Evolutionary conservation across 164 flowering plant species (phyloP), one percentile per base, ranked within the genome.

Genomic region (Aristolochia fimbriata): DNA sequence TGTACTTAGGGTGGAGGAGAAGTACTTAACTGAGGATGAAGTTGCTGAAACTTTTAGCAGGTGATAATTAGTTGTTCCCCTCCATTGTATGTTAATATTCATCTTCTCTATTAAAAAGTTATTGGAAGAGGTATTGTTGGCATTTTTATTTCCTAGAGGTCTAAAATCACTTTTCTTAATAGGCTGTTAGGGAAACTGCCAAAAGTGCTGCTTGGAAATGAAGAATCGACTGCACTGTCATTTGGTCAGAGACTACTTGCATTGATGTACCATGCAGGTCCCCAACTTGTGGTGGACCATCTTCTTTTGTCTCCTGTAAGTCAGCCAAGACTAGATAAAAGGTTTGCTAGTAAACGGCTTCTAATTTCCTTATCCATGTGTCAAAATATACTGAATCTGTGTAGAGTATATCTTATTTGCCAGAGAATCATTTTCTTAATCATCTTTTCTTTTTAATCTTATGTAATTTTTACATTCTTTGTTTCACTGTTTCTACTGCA

Each of bases 171-270:
- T 24, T 23, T 22, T 52, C 7, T 52, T 15, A 52, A 9, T 52
- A 93, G 99, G 80, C 83, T 88, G 16, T 55, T 87, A 62, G 85
- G 84, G 67, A 88, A 82, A 76, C 93, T 94, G 64, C 99, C 97
- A 22, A 78, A 78, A 62, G 70, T 80, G 65, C 80, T 94, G 62
- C 87, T 94, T 59, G 89, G 91, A 58, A 80, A 64, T 66, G 93
- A 91, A 52, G 95, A 83, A 66, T 49, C 79, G 47, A 58, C 71
- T 68, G 91, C 87, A 22, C 59, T 93, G 4, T 80, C 92, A 51
- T 78, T 80, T 73, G 88, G 83, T 22, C 95, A 82, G 61, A 77
- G 81, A 60, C 72, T 94, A 51, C 87, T 94, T 57, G 88, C 79
- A 30, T 67, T 88, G 33, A 80, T 82, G 37, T 91, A 86, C 67